phyloP scores from a whole-genome alignment of 1,284 basidiomycete genomes.

The Hypsizygus ulmarius region DNA sequence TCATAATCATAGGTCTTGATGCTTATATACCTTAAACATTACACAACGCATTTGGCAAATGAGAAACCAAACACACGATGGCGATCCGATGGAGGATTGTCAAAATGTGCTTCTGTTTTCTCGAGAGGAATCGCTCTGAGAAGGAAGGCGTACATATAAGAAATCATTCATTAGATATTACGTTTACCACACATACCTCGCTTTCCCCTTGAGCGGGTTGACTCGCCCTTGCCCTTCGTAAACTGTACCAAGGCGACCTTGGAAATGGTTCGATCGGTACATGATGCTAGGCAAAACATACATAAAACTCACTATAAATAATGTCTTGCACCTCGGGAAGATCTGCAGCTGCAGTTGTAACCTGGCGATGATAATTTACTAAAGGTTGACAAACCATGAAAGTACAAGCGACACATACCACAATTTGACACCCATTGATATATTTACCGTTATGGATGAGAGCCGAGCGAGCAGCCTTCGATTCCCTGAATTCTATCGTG shows the following conservation, averaged over 20 bases:
- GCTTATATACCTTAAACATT: conserved; percentile 2
- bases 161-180: not conserved
- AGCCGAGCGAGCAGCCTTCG: conserved; percentile 37
- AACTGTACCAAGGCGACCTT: conserved; percentile 12
- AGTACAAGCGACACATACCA: conserved; percentile 31
- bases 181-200: not conserved
- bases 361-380: conserved; percentile 28
- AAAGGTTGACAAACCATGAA: not conserved
- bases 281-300: not conserved
- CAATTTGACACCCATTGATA: conserved; percentile 38
- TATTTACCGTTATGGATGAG: conserved; percentile 36
- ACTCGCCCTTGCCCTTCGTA: conserved; percentile 8
- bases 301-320: conserved; percentile 26
- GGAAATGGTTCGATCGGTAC: not conserved
- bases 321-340: conserved; percentile 50
- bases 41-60: conserved; percentile 32
- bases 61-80: conserved; percentile 29
- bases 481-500: conserved; percentile 42
- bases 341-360: conserved; percentile 41
- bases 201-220: conserved; percentile 8
- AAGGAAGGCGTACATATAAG: not conserved
- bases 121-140: conserved; percentile 12
- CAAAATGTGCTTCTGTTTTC: conserved; percentile 11
- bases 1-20: not conserved
- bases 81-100: conserved; percentile 10